Base-by-base conservation (phyloP, 2,329 filamentous ascomycete species). In the Monosporascus ibericus region DNA sequence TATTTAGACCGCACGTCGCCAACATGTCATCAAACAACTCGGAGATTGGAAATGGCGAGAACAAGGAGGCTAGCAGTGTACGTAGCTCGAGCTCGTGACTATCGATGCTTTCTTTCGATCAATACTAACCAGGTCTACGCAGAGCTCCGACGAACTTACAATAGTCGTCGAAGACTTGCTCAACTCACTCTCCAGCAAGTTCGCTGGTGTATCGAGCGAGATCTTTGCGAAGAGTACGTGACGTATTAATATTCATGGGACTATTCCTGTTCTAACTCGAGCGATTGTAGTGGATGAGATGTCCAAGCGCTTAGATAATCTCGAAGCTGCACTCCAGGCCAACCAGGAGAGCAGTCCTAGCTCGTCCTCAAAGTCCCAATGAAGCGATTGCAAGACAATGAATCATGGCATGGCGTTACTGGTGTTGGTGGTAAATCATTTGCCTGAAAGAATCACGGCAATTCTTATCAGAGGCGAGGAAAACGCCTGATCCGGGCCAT, bases 111-210 rank as follows among this genome's bases (percentile, higher is more conserved):
- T 14, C 5, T 15, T 20, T 18, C 39, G 3, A 20, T 20, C 39
- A 22, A 17, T 22, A 48, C 48, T 54, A 51, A 54, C 42, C 44
- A 34, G n/a, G 47, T 25, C 20, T 36, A 20, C 34, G 52, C 47
- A 61, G 59, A 57, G 72, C 75, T 47, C 77, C 7, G 76, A 80
- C 44, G 87, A 92, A 65, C 80, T 95, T 52, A 85, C 85, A 2
- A 83, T 82, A 4, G 89, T 91, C 2, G 86, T 96, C 1, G 92
- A 96, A 61, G 90, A 96, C 40, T 79, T 96, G 3, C 75, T 96
- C 4, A 90, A 92, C 66, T 86, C 90, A 46, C 74, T 96, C 0
- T 89, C 88, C 49, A 86, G 83, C 69, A 95, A 95, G 68, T 96
- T 96, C 68, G 85, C 88, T 20, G 83, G 82, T 14, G 85, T 96